phyloP scores from a whole-genome alignment of 2,329 filamentous ascomycete genomes.

The Phoma herbarum region DNA sequence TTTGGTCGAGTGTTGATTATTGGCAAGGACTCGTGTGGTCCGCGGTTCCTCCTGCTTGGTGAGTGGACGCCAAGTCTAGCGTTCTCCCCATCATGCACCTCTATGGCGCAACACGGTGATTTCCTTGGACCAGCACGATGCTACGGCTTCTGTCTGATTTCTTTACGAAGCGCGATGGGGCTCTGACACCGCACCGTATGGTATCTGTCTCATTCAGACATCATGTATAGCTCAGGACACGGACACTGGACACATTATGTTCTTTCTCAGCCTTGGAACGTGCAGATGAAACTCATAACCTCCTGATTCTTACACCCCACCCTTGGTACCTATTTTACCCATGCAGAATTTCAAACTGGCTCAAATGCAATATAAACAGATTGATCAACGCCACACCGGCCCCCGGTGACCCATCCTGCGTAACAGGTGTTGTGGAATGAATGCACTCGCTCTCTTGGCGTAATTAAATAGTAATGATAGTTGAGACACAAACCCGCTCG shows the following conservation, averaged over 20 bases:
- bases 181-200: too few species aligned
- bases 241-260: too few species aligned
- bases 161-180: too few species aligned
- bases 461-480: constrained; percentile 22
- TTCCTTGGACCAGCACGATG: too few species aligned
- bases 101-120: too few species aligned
- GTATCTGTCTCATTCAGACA: too few species aligned
- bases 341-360: neutral
- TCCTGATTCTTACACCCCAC: neutral
- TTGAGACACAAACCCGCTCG: constrained; percentile 20
- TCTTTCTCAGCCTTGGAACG: too few species aligned
- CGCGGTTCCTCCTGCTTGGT: neutral
- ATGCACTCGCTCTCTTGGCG: neutral
- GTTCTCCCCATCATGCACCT: too few species aligned
- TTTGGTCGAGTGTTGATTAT: neutral
- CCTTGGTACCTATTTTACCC: neutral
- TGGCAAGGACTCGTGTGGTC: constrained; percentile 5
- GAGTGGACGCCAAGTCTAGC: neutral
- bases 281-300: neutral
- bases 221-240: too few species aligned
- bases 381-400: neutral
- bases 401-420: neutral
- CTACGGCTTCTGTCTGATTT: too few species aligned
- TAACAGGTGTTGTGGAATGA: too few species aligned
- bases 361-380: neutral